A percentile compares a stretch with the other conserved stretches of the same genome.
phyloP scores from a whole-genome alignment of 1,139 yeast genomes.

The Saccharomyces hybrid region DNA sequence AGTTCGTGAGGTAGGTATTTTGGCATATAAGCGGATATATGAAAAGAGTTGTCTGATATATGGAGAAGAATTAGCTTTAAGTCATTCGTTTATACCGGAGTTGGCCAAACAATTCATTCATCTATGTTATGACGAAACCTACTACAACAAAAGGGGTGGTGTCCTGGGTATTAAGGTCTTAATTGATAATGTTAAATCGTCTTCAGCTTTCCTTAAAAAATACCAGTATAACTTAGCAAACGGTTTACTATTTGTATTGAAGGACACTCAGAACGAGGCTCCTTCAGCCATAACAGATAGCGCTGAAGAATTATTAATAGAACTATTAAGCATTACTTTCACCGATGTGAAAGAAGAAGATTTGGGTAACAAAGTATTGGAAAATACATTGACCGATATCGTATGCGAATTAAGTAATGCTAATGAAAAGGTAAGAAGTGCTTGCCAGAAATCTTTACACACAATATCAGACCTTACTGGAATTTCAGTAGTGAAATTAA shows the following conservation, averaged over 20 bases:
- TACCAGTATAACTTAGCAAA: constrained; percentile 80
- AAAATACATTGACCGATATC: constrained; percentile 74
- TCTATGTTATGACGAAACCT: constrained; percentile 82
- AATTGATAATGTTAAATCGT: constrained; percentile 59
- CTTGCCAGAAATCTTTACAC: constrained; percentile 66
- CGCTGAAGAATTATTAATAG: constrained; percentile 61
- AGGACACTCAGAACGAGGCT: constrained; percentile 86
- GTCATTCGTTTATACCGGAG: constrained; percentile 67
- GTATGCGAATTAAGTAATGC: constrained; percentile 92
- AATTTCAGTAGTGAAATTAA: constrained; percentile 63
- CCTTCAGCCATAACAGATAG: constrained; percentile 69
- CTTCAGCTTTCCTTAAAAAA: constrained; percentile 63
- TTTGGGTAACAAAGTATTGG: constrained; percentile 60
- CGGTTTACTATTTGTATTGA: constrained; percentile 78
- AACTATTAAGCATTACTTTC: constrained; percentile 38
- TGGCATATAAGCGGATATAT: constrained; percentile 56
- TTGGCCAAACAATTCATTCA: constrained; percentile 80
- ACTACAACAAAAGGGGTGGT: constrained; percentile 82
- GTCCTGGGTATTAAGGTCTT: constrained; percentile 72
- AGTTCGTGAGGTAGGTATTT: constrained; percentile 65
- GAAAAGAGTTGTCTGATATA: constrained; percentile 58
- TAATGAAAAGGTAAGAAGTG: constrained; percentile 69
- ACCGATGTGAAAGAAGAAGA: constrained; percentile 42
- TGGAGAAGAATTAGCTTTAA: constrained; percentile 61
- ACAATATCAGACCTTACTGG: constrained; percentile 63